These are phyloP conservation scores for Colletotrichum euphorbiae DNA, from an alignment of 2,329 filamentous ascomycete genomes.

Conservation along the genomic window DNA sequence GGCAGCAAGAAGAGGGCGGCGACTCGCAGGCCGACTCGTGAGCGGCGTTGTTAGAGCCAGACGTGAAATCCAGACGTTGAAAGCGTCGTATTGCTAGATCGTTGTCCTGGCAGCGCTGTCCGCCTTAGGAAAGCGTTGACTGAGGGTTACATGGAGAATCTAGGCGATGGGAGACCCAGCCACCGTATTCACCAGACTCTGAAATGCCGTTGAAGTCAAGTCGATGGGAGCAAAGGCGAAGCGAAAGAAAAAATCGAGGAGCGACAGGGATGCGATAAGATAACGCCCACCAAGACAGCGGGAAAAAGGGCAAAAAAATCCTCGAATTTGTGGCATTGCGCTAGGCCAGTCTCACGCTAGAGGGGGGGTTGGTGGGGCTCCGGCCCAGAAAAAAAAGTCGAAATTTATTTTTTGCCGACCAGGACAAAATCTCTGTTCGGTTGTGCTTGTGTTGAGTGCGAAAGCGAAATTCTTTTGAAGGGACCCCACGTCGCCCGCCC, in stretches of 20 bases:
- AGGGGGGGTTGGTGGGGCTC: slow-evolving; percentile 37
- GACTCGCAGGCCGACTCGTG: neutral
- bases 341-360: slow-evolving; percentile 29
- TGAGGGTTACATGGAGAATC: neutral
- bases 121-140: slow-evolving; percentile 13
- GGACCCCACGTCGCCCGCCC: slow-evolving; percentile 39
- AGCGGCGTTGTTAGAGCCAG: neutral
- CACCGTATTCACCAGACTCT: slow-evolving; percentile 7
- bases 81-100: too few species aligned
- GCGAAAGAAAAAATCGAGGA: slow-evolving; percentile 17
- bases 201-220: neutral
- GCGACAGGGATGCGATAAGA: slow-evolving; percentile 34
- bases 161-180: slow-evolving; percentile 7
- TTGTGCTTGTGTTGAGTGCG: slow-evolving; percentile 31
- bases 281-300: slow-evolving; percentile 28
- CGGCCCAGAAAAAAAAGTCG: slow-evolving; percentile 41
- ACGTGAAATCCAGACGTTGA: neutral
- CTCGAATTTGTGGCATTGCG: slow-evolving; percentile 36
- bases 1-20: neutral
- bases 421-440: slow-evolving; percentile 38
- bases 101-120: neutral
- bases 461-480: slow-evolving; percentile 41
- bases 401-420: slow-evolving; percentile 40
- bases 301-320: slow-evolving; percentile 33
- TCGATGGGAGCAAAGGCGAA: neutral